These are phyloP conservation scores for Fusarium compactum DNA, from an alignment of 2,329 filamentous ascomycete genomes.

Conservation along the genomic window DNA sequence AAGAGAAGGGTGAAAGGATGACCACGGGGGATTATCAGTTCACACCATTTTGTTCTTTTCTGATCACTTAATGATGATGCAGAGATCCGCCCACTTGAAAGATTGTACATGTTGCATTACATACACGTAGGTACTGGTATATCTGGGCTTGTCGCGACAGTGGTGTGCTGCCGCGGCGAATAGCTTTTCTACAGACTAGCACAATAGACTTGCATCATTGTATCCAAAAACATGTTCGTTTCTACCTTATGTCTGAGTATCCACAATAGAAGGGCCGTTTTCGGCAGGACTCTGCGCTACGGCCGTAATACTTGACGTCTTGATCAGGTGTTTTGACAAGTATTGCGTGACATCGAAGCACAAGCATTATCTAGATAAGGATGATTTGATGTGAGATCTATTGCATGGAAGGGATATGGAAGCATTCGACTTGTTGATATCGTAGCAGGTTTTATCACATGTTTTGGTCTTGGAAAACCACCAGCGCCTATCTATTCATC, in stretches of 20 bases:
- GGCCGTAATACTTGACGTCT: conserved; percentile 6
- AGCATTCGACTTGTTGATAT: conserved; percentile 6
- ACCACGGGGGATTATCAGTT: conserved; percentile 28
- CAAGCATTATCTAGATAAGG: conserved; percentile 8
- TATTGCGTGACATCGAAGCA: conserved; percentile 11
- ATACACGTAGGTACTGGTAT: conserved; percentile 17
- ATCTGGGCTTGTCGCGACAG: conserved; percentile 20
- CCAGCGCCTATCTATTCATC: neutral
- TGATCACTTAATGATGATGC: conserved; percentile 22
- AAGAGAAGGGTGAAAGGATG: conserved; percentile 34
- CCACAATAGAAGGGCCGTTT: conserved; percentile 25
- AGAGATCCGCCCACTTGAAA: conserved; percentile 23
- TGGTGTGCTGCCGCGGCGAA: conserved; percentile 1
- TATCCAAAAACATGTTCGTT: neutral
- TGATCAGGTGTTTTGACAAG: conserved; percentile 28
- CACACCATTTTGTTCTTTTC: conserved; percentile 15
- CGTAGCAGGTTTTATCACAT: conserved; percentile 4
- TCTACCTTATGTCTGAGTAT: neutral
- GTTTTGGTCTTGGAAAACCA: neutral
- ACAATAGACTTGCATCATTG: conserved; percentile 35
- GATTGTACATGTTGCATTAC: conserved; percentile 16
- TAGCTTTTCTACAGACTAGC: conserved; percentile 25
- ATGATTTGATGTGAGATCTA: conserved; percentile 7
- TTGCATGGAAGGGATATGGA: conserved; percentile 10
- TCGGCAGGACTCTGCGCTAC: conserved; percentile 6